Conservation (phyloP, 2,329 filamentous ascomycete species). For the Colletotrichum noveboracense region DNA sequence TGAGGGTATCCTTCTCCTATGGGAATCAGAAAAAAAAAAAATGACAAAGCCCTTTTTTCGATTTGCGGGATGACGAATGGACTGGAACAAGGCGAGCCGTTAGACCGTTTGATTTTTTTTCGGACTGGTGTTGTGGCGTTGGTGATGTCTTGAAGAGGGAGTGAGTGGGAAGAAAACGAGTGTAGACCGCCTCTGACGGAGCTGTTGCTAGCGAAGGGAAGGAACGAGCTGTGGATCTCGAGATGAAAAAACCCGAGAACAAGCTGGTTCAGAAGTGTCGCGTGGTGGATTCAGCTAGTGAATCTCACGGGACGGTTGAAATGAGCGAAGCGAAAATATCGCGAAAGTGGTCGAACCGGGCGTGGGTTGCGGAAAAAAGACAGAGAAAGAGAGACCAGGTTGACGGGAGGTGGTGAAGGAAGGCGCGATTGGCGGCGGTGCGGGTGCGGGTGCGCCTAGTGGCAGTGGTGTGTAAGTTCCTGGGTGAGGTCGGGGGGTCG, state of each 20-base stretch:
- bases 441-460: background rate
- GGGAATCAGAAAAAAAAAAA: background rate
- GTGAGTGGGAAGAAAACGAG: background rate
- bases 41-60: background rate
- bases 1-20: background rate
- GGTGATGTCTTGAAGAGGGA: background rate
- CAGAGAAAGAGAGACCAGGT: background rate
- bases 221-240: constrained; percentile 8
- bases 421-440: background rate
- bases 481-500: constrained; percentile 1
- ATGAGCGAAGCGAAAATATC: background rate
- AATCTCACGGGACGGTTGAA: background rate
- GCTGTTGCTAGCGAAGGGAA: background rate
- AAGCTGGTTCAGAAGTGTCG: background rate
- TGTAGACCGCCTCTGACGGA: constrained; percentile 16
- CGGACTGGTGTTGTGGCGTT: background rate
- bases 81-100: constrained; percentile 5
- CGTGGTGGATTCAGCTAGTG: background rate
- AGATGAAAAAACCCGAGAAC: background rate
- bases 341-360: background rate
- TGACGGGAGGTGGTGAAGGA: background rate
- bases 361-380: background rate
- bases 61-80: background rate
- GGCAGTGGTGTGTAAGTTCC: background rate
- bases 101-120: background rate